phyloP scores from a whole-genome alignment of 208 protist genomes.

The Leishmania tropica region DNA sequence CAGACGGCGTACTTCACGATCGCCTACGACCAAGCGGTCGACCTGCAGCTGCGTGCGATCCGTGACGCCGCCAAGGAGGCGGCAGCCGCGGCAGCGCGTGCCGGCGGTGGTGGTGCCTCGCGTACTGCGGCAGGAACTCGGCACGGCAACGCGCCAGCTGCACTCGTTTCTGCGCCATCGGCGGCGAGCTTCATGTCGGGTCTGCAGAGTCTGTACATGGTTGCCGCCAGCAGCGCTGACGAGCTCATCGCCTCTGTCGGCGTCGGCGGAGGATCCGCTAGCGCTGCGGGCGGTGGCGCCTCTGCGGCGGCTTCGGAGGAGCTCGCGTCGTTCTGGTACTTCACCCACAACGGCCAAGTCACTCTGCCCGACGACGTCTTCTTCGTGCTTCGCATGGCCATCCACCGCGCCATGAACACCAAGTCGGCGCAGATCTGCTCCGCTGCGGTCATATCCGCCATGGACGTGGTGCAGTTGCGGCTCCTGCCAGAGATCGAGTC shows the following conservation, averaged over 20 bases:
- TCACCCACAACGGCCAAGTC: constrained; percentile 40
- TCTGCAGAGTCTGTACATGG: constrained; percentile 59
- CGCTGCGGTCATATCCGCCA: constrained; percentile 68
- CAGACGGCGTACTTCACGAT: constrained; percentile 76
- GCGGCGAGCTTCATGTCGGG: constrained; percentile 61
- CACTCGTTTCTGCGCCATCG: constrained; percentile 18
- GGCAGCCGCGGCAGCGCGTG: constrained; percentile 6
- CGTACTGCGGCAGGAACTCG: background rate
- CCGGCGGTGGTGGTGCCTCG: background rate
- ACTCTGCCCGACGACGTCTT: constrained; percentile 85
- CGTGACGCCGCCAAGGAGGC: constrained; percentile 25
- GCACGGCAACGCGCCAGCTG: background rate
- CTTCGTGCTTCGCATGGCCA: constrained; percentile 80
- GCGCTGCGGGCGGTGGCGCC: constrained; percentile 2
- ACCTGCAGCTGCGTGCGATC: constrained; percentile 64
- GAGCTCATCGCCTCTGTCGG: constrained; percentile 30
- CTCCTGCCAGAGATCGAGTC: constrained; percentile 57
- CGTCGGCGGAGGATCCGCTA: background rate
- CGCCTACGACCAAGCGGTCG: constrained; percentile 74
- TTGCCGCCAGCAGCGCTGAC: constrained; percentile 42
- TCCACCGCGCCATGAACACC: constrained; percentile 81
- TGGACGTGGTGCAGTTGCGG: constrained; percentile 56
- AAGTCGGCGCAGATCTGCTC: constrained; percentile 85
- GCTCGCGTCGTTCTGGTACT: constrained; percentile 35
- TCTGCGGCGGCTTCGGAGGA: constrained; percentile 13